Conservation (phyloP, 352 stramenopile genomes). For the Pythium volutum region DNA sequence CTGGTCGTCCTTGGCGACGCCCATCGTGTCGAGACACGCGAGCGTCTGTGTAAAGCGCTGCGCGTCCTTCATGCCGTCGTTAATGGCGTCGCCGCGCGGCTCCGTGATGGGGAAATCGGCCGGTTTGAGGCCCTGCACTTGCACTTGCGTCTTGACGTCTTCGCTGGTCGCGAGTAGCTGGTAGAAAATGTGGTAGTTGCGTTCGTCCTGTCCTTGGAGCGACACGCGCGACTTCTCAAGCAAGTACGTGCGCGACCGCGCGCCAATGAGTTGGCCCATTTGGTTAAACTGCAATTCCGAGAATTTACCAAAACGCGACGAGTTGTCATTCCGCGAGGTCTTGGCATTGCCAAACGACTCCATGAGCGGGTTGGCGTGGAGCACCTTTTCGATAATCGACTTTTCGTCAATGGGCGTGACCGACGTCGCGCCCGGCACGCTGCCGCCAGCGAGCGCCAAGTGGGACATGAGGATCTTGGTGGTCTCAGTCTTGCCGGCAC, state of each 20-base stretch:
- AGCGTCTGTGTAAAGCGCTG: constrained; percentile 72
- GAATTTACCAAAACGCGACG: constrained; percentile 95
- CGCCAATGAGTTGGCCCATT: constrained; percentile 78
- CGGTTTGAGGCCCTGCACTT: constrained; percentile 67
- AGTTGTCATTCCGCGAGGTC: constrained; percentile 96
- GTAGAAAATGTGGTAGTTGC: constrained; percentile 99
- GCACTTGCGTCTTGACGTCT: constrained; percentile 49
- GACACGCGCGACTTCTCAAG: constrained; percentile 88
- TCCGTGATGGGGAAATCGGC: constrained; percentile 85
- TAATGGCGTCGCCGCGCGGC: constrained; percentile 43
- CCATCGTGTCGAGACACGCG: constrained; percentile 75
- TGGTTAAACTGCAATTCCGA: constrained; percentile 94
- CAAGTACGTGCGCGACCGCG: constrained; percentile 79
- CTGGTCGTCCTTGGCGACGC: constrained; percentile 64
- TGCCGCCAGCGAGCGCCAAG: constrained; percentile 59
- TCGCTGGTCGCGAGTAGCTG: constrained; percentile 79
- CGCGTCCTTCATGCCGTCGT: constrained; percentile 61
- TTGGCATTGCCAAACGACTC: constrained; percentile 97
- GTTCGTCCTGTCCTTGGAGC: constrained; percentile 90
- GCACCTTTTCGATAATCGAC: constrained; percentile 77
- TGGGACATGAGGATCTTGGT: constrained; percentile 97
- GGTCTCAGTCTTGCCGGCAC: constrained; percentile 94
- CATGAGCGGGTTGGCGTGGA: constrained; percentile 85
- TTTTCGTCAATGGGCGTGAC: constrained; percentile 35
- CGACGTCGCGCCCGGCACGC: constrained; percentile 37